Conservation (phyloP, 495 filamentous ascomycete genomes). For the Pseudotulostoma volvatum region DNA sequence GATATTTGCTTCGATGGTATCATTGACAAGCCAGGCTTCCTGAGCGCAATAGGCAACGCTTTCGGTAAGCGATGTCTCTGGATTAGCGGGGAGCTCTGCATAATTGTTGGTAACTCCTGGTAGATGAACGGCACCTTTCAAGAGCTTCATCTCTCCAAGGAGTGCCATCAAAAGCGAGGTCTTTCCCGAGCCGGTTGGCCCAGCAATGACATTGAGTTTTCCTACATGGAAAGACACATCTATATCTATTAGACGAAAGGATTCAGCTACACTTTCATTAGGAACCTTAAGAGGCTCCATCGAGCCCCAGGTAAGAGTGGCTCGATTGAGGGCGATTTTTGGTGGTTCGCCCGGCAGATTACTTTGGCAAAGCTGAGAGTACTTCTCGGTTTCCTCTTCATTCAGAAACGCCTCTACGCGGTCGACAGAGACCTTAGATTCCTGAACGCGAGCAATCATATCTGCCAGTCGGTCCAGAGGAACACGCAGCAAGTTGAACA, state of each 20-base stretch:
- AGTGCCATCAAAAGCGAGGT: conserved; percentile 91
- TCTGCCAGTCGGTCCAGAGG: conserved; percentile 94
- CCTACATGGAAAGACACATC: conserved; percentile 62
- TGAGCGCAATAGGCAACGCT: conserved; percentile 95
- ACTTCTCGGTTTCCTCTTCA: conserved; percentile 95
- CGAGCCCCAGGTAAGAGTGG: conserved; percentile 77
- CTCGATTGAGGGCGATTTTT: conserved; percentile 68
- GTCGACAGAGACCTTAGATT: conserved; percentile 91
- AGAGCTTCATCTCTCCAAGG: conserved; percentile 86
- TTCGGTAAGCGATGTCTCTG: conserved; percentile 74
- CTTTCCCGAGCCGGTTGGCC: conserved; percentile 88
- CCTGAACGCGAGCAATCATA: conserved; percentile 97
- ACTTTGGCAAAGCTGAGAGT: conserved; percentile 57
- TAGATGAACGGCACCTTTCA: conserved; percentile 66
- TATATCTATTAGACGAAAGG: conserved; percentile 72
- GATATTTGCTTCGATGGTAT: conserved; percentile 92
- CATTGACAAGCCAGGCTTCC: conserved; percentile 95
- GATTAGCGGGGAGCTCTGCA: conserved; percentile 65
- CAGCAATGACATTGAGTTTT: conserved; percentile 77
- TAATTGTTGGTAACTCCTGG: conserved; percentile 63
- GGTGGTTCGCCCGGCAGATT: conserved; percentile 43
- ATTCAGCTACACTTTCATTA: conserved; percentile 16
- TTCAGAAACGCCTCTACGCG: conserved; percentile 90
- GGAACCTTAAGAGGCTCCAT: conserved; percentile 20
- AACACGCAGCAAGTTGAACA: conserved; percentile 89